Evolutionary conservation across 148 eudicot genomes (phyloP), one percentile per base, ranked within the genome.

Genomic region (Camellia japonica): DNA sequence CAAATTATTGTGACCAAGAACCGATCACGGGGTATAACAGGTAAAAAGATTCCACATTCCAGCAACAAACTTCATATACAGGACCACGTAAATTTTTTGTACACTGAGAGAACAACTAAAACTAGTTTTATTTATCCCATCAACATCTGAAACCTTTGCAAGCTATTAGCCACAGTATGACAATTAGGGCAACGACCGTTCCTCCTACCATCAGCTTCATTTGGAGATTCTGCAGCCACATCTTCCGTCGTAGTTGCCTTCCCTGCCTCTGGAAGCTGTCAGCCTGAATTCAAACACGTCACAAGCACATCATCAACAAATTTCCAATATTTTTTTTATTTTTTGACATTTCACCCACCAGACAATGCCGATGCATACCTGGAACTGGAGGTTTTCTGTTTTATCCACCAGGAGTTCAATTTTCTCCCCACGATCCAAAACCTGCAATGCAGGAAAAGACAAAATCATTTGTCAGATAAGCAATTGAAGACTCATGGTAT

Each of bases 251-350:
- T 55, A 95, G 83, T 71, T 91, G 97, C 87, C 98, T 88, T 69
- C 98, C 98, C 82, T 95, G 98, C 87, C 98, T 89, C 85, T 95
- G 98, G 86, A 95, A 95, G 85, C 91, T 93, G 71, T 95, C 98
- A 52, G 98, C 98, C 98, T 95, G 85, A 73, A 51, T 74, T 49
- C 75, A 44, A 80, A 78, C 78, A 63, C 43, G 18, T n/a, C 60
- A 60, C 20, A 67, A 75, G 9, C 30, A 11, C 38, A 75, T 75
- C 20, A 46, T 44, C 42, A 19, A 60, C 58, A n/a, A 46, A 16
- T 30, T 30, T 30, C 38, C 38, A 30, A 30, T 30, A 30, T 30
- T 30, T 30, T 30, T 30, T 30, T 30, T 30, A 30, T 30, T 30
- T 30, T 30, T 30, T 30, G 38, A 30, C 38, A 30, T 30, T 30